These are phyloP conservation scores for Cardamine chenopodiifolia DNA, from an alignment of 345 rosid species.

Conservation along the genomic window DNA sequence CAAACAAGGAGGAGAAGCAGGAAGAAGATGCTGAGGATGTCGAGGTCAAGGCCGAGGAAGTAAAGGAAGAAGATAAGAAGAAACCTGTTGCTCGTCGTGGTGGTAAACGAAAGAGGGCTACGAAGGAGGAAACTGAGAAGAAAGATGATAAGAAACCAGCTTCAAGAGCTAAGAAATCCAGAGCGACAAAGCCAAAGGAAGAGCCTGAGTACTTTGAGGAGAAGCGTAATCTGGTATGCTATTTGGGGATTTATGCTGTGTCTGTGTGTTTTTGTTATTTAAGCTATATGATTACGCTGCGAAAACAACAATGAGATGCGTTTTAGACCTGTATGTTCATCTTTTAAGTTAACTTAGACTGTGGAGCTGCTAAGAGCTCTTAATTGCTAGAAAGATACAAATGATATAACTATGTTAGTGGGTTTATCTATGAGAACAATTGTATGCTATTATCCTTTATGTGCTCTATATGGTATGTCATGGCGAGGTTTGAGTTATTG, in stretches of 20 bases:
- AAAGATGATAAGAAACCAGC: conserved; percentile 41
- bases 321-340: neutral
- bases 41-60: conserved; percentile 15
- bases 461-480: neutral
- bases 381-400: conserved; percentile 2
- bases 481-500: neutral
- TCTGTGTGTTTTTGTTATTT: neutral
- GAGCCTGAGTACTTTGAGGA: conserved; percentile 89
- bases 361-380: neutral
- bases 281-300: neutral
- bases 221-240: conserved; percentile 73
- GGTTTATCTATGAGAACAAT: neutral
- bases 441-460: neutral
- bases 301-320: neutral
- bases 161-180: conserved; percentile 56
- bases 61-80: conserved; percentile 6
- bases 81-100: conserved; percentile 26
- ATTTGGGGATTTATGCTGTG: neutral
- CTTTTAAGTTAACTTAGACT: neutral
- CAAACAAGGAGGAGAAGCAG: neutral
- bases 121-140: conserved; percentile 25
- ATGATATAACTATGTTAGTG: neutral
- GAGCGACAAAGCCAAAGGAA: conserved; percentile 53
- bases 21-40: conserved; percentile 13
- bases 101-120: conserved; percentile 25